Conservation (phyloP, 768 basidiomycete species). For the Amanita subjunquillea region DNA sequence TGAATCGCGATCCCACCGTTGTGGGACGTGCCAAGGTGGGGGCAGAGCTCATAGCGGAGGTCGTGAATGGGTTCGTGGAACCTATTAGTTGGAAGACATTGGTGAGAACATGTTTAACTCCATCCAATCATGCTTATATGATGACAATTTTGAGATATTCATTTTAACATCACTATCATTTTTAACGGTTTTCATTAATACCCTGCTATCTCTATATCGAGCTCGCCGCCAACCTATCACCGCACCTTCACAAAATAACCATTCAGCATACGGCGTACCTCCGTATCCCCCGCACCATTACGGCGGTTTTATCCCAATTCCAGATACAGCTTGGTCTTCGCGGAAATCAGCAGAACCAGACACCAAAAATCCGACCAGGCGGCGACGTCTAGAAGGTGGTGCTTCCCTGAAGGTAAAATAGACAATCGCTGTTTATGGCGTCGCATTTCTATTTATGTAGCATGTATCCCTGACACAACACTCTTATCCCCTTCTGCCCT, state of each 20-base stretch:
- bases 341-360: slow-evolving; percentile 31
- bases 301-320: slow-evolving; percentile 37
- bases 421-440: neutral
- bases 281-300: slow-evolving; percentile 36
- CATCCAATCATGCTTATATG: slow-evolving; percentile 6
- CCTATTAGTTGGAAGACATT: slow-evolving; percentile 96
- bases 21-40: slow-evolving; percentile 85
- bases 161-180: slow-evolving; percentile 68
- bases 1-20: slow-evolving; percentile 88
- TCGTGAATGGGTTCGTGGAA: slow-evolving; percentile 94
- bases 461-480: slow-evolving; percentile 1
- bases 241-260: slow-evolving; percentile 7
- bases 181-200: slow-evolving; percentile 71
- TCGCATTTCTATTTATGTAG: neutral
- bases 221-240: slow-evolving; percentile 43
- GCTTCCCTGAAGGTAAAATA: slow-evolving; percentile 46
- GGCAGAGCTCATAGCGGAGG: slow-evolving; percentile 92
- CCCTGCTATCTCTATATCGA: slow-evolving; percentile 70
- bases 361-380: slow-evolving; percentile 33
- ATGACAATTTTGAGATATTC: slow-evolving; percentile 40
- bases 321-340: slow-evolving; percentile 36
- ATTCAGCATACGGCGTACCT: slow-evolving; percentile 15
- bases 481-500: neutral
- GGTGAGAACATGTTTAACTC: slow-evolving; percentile 33
- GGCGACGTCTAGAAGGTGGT: slow-evolving; percentile 48